Base-by-base conservation (phyloP, 2,329 filamentous ascomycete genomes). In the Penicillium sclerotigenum region DNA sequence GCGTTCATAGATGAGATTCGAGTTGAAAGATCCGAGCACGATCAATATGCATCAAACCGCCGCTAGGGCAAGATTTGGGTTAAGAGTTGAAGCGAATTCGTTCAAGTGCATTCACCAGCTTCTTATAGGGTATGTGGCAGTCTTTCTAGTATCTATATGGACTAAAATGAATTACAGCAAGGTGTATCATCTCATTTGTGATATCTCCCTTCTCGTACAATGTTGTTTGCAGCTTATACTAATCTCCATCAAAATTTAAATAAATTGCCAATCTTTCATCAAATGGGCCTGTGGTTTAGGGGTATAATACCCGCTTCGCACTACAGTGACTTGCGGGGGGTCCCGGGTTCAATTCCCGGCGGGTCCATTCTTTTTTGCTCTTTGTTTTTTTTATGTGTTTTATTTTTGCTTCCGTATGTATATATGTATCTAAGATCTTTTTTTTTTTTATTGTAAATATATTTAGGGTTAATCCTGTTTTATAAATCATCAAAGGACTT, bases 271-370 rank as follows among this genome's bases (percentile, higher is more conserved):
- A 29, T 41, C 20, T 51, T 43, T 13, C 52, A 53, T 42, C 29
- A 56, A 52, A 29, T 34, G 54, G 54, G 54, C 54, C 41, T 56
- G 54, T 56, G 54, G 54, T 56, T 53, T 56, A 56, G 54, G 48
- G 54, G 54, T 56, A 56, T 56, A 53, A 56, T 56, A 50, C 54
- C 47, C 54, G 54, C 54, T 56, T 56, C 56, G 54, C 54, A 57
- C 37, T 51, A 33, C 16, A 37, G 33, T 47, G 42, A 47, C 33
- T 38, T 59, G 57, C 57, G 54, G 55, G 57, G 55, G 57, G 57
- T 59, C 57, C 57, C 54, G 54, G 57, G 57, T 59, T 59, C 57
- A 54, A 59, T 59, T 59, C 57, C 57, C 54, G 54, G 57, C 49
- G 55, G 45, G 55, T 56, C 54, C 54, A 56, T 41, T 24, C 18